phyloP scores from a whole-genome alignment of 805 yeast species.

The Hanseniaspora singularis region DNA sequence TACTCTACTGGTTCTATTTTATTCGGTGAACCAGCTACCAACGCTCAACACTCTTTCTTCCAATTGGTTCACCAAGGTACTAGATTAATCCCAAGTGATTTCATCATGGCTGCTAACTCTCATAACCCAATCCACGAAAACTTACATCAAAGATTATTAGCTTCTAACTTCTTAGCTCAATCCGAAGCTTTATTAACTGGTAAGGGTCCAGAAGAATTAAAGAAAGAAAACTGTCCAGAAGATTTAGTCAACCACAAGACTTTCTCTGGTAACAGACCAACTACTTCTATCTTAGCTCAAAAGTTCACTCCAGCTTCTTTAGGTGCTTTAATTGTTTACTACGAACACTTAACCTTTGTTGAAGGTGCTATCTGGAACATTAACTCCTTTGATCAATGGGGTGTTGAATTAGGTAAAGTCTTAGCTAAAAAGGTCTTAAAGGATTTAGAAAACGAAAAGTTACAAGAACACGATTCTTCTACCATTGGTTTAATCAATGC shows the following conservation, averaged over 20 bases:
- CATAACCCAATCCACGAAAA: slow-evolving; percentile 94
- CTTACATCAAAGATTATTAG: slow-evolving; percentile 94
- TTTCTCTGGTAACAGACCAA: slow-evolving; percentile 97
- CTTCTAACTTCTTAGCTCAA: slow-evolving; percentile 98
- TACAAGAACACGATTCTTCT: slow-evolving; percentile 71
- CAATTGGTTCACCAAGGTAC: slow-evolving; percentile 99
- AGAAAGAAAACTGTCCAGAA: slow-evolving; percentile 80
- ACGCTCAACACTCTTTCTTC: slow-evolving; percentile 98
- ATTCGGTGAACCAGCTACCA: slow-evolving; percentile 98
- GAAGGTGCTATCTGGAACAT: slow-evolving; percentile 99
- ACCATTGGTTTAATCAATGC: slow-evolving; percentile 89
- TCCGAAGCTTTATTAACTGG: slow-evolving; percentile 97
- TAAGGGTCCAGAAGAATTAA: slow-evolving; percentile 70
- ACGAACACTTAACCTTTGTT: slow-evolving; percentile 92
- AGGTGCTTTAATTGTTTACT: slow-evolving; percentile 94
- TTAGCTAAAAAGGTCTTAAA: slow-evolving; percentile 90
- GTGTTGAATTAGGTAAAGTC: slow-evolving; percentile 97
- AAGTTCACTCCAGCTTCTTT: slow-evolving; percentile 91
- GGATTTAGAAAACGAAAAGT: slow-evolving; percentile 60
- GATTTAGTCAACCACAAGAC: slow-evolving; percentile 87
- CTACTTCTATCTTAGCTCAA: slow-evolving; percentile 92
- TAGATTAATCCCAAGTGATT: slow-evolving; percentile 91
- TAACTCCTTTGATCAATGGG: slow-evolving; percentile 99
- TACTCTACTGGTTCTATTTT: slow-evolving; percentile 93
- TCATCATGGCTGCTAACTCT: slow-evolving; percentile 91